phyloP scores from a whole-genome alignment of 1,284 basidiomycete species.

The Sanghuangporus sanghuang region DNA sequence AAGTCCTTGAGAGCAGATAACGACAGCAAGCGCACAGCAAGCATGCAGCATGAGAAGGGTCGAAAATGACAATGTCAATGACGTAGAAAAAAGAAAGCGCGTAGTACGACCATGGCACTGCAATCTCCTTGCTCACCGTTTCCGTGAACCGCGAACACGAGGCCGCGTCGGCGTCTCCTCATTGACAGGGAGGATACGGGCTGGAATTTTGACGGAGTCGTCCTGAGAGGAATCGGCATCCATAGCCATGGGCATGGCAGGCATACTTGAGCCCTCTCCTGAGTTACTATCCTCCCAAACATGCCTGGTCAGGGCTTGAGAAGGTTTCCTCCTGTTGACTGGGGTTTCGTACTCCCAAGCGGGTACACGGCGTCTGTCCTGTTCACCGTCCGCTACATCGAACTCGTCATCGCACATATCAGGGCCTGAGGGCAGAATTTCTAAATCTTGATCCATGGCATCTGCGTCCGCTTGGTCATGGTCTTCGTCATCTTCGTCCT shows the following conservation, averaged over 20 bases:
- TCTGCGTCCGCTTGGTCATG: slow-evolving; percentile 56
- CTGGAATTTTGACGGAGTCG: background rate
- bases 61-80: background rate
- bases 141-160: slow-evolving; percentile 11
- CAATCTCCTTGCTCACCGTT: slow-evolving; percentile 2
- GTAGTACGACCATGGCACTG: background rate
- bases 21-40: background rate
- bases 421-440: slow-evolving; percentile 42
- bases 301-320: background rate
- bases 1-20: slow-evolving; percentile 6
- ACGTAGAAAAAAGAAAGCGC: background rate
- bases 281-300: background rate
- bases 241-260: slow-evolving; percentile 1
- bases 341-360: slow-evolving; percentile 11
- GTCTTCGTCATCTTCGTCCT: slow-evolving; percentile 47
- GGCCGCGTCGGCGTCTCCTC: slow-evolving; percentile 18
- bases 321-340: slow-evolving; percentile 12
- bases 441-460: slow-evolving; percentile 65
- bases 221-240: slow-evolving; percentile 5
- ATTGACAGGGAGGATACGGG: slow-evolving; percentile 9
- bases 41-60: background rate
- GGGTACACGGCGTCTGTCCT: slow-evolving; percentile 16
- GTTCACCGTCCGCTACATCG: slow-evolving; percentile 33
- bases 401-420: slow-evolving; percentile 41
- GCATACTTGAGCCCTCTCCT: slow-evolving; percentile 1